Evolutionary conservation across 352 stramenopile genomes (phyloP).

Genomic region (Plasmopara viticola): DNA sequence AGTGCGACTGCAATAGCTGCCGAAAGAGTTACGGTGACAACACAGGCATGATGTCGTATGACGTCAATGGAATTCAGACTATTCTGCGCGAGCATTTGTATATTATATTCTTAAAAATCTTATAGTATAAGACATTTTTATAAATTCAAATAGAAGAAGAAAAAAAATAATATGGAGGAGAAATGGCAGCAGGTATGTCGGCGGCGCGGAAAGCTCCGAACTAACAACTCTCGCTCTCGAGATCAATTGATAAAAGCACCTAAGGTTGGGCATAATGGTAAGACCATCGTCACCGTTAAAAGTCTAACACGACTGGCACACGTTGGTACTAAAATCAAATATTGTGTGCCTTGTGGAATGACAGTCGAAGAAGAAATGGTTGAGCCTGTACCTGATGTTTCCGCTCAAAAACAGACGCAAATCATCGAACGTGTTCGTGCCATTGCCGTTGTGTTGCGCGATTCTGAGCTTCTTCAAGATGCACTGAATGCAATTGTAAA

Average conservation of each 20-base stretch:
- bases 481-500: slow-evolving; percentile 18
- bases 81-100: too few relatives aligned
- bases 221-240: slow-evolving; percentile 1
- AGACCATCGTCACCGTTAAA: background rate
- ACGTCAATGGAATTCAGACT: too few relatives aligned
- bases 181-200: slow-evolving; percentile 28
- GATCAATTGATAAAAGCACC: background rate
- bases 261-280: slow-evolving; percentile 5
- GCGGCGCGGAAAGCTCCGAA: slow-evolving; percentile 14
- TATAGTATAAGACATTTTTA: too few relatives aligned
- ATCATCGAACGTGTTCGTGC: slow-evolving; percentile 34
- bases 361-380: slow-evolving; percentile 18
- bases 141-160: too few relatives aligned
- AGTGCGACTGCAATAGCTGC: too few relatives aligned
- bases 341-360: background rate
- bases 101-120: too few relatives aligned
- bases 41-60: too few relatives aligned
- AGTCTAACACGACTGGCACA: background rate
- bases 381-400: slow-evolving; percentile 24
- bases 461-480: slow-evolving; percentile 24
- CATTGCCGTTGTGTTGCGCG: slow-evolving; percentile 29
- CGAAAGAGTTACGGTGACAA: too few relatives aligned
- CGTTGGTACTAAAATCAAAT: background rate
- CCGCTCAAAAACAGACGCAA: slow-evolving; percentile 27
- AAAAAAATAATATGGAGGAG: slow-evolving; percentile 15